Base-by-base conservation (phyloP, 2,329 filamentous ascomycete genomes). In the Sporothrix sp. region DNA sequence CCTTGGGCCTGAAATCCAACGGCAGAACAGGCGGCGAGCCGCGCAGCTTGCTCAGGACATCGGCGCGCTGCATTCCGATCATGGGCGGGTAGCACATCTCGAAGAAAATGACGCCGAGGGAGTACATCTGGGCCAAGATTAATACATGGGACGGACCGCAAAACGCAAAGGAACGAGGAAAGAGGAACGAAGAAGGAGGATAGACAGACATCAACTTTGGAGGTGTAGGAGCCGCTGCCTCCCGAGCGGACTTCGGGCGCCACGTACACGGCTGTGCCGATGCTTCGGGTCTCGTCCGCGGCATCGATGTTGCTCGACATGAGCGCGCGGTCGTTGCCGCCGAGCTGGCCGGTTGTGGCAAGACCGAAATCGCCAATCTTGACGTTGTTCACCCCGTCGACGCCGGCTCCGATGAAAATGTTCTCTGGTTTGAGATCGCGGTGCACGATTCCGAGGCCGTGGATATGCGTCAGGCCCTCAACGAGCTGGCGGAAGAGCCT, bases 341-440 rank as follows among this genome's bases (percentile, higher is more conserved):
- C 60, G 30, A 69, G 59, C 59, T 94, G 87, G 1, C 87, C 88
- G 56, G 85, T 93, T 1, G 90, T 97, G 16, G 93, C 93, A 32
- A 98, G 73, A 4, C 93, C 93, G 65, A 98, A 97, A 62, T 98
- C 93, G 38, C 93, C 93, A 58, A 98, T 96, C 58, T 94, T 93
- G 33, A 95, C 89, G 59, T 94, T 93, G 56, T 89, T 87, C 3
- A 84, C 78, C 7, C 85, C 81, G 60, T 97, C 91, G 3, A 71
- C 64, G 21, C 75, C 72, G 35, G 73, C 71, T 32, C 72, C 73
- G 57, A 98, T 94, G 68, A 98, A 98, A 27, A 98, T 84, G 58
- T 98, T 98, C 62, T 97, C 93, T 0, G 93, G 93, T 63, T 98
- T 98, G 25, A 98, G 73, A 65, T 98, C 93, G 8, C 93, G 84